Base-by-base conservation (phyloP, 768 basidiomycete genomes). In the Serendipita vermifera region DNA sequence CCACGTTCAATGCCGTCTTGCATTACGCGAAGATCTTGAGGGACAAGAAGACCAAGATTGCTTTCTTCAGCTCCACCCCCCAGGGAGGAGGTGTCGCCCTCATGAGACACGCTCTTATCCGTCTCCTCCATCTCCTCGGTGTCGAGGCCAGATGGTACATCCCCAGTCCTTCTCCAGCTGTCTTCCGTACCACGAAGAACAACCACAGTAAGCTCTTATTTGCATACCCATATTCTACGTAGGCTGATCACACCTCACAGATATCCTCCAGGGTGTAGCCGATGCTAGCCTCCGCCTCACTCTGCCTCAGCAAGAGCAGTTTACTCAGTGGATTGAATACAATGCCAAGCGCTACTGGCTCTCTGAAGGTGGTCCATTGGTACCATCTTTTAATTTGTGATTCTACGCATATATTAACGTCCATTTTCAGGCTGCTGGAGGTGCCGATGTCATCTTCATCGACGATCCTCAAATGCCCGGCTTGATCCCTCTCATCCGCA, bases 1-100 rank as follows among this genome's bases (percentile, higher is more conserved):
- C 80, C 56, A 84, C 87, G 2, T 93, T 87, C 88, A 83, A 81
- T 60, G 77, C 86, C 0, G 86, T 93, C 58, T 75, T 71, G 66
- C 85, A 85, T 63, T 82, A 91, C 41, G 85, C 87, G 3, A 58
- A 29, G 57, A 33, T 54, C 17, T 76, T 96, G 38, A 81, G 83
- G 57, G 81, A 85, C 68, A 88, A 85, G 71, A 85, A 91, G 60
- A 73, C 88, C 66, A 89, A 87, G 69, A 87, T 94, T 60, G 85
- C 83, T 22, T 94, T 94, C 78, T 94, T 94, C 71, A 90, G 87
- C 27, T 91, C 89, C 7, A 97, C 93, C 4, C 92, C 92, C 9
- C 90, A 94, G 72, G 92, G 92, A 82, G 90, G 92, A 65, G 92
- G 93, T 66, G 93, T 97, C 59, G 93, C 93, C 38, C 79, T 97